phyloP scores from a whole-genome alignment of 768 basidiomycete species.

The Auriculariales sp. region DNA sequence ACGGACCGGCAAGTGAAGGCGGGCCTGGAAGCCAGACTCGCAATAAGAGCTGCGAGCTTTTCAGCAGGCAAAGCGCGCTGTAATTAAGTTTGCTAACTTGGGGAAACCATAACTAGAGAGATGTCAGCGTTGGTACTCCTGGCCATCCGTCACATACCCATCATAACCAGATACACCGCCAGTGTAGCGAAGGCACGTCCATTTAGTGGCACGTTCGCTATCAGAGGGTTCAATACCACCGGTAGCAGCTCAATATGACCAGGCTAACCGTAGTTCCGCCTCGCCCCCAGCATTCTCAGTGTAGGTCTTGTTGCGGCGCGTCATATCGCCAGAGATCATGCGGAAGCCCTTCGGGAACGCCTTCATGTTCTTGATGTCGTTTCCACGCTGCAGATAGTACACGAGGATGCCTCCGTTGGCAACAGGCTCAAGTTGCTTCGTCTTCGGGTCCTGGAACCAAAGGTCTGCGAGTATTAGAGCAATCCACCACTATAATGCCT shows the following conservation, averaged over 20 bases:
- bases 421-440: not conserved
- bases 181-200: constrained; percentile 26
- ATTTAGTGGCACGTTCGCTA: constrained; percentile 25
- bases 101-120: not conserved
- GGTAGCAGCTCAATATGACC: no score
- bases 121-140: not conserved
- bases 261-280: not conserved
- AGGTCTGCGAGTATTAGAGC: not conserved
- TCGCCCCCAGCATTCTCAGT: not conserved
- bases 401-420: not conserved
- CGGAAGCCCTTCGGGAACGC: constrained; percentile 4
- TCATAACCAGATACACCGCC: constrained; percentile 12
- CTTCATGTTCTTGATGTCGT: not conserved
- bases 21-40: constrained; percentile 15
- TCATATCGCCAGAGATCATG: constrained; percentile 4
- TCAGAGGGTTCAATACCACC: no score
- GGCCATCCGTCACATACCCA: no score
- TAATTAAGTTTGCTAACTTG: not conserved
- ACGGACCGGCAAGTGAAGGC: constrained; percentile 18
- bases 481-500: no score
- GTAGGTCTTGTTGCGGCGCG: not conserved
- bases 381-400: constrained; percentile 5
- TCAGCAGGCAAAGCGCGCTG: not conserved
- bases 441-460: not conserved
- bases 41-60: constrained; percentile 10